These are phyloP conservation scores for Solanum microdontum DNA, from an alignment of 257 asterid species.

Conservation along the genomic window DNA sequence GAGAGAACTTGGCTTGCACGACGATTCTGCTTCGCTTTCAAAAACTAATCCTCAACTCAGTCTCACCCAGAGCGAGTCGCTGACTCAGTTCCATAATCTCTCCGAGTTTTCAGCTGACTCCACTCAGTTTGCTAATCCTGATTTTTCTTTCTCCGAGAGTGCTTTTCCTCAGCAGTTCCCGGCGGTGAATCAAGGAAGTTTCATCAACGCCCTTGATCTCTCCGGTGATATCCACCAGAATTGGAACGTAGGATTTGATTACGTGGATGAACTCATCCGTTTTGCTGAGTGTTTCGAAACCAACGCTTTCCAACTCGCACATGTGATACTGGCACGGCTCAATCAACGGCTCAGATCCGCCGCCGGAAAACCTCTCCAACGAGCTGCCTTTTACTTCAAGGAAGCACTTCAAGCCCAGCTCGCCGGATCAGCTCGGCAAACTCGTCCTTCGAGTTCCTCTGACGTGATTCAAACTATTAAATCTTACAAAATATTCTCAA, in stretches of 20 bases:
- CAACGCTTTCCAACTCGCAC: constrained; percentile 67
- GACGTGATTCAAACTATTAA: constrained; percentile 65
- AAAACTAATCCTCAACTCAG: neutral
- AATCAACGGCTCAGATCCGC: constrained; percentile 63
- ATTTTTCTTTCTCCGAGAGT: constrained; percentile 34
- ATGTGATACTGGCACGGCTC: constrained; percentile 67
- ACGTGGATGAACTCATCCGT: constrained; percentile 71
- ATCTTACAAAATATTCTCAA: constrained; percentile 59
- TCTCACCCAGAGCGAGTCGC: constrained; percentile 16
- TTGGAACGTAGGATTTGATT: constrained; percentile 52
- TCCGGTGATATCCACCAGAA: constrained; percentile 8
- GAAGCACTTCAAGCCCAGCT: constrained; percentile 74
- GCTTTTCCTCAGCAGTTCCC: constrained; percentile 15
- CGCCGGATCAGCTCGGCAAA: constrained; percentile 47
- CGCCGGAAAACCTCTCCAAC: constrained; percentile 56
- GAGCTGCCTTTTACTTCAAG: constrained; percentile 93
- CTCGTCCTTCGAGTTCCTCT: constrained; percentile 32
- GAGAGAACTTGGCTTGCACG: constrained; percentile 80
- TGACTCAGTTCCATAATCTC: constrained; percentile 31
- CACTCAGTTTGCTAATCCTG: constrained; percentile 26
- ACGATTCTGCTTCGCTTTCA: constrained; percentile 14
- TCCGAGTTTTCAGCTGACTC: constrained; percentile 30
- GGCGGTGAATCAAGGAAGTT: constrained; percentile 3
- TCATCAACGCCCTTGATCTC: constrained; percentile 14
- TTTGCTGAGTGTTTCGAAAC: constrained; percentile 85